A percentile compares a stretch with the other conserved stretches of the same genome.
Conservation (phyloP, 2,329 filamentous ascomycete genomes). For the Calonectria pseudoturangicola region DNA sequence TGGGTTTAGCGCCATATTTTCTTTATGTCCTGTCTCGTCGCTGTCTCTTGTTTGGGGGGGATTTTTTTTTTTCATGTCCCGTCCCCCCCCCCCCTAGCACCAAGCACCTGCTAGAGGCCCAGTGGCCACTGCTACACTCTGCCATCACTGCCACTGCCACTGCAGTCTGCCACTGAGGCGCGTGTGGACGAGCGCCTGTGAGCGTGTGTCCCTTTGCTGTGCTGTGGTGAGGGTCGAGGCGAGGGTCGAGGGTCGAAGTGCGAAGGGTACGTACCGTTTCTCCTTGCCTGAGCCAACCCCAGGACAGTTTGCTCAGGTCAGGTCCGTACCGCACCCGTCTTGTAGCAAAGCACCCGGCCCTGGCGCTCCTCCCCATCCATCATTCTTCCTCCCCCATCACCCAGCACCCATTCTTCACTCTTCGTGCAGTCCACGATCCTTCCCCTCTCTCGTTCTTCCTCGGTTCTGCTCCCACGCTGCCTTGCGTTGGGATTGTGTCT, state of each 20-base stretch:
- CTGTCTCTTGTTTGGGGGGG: conserved; percentile 48
- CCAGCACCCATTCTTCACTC: conserved; percentile 59
- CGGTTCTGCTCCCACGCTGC: conserved; percentile 45
- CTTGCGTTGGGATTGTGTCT: conserved; percentile 50
- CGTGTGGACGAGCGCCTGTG: conserved; percentile 28
- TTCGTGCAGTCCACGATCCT: conserved; percentile 59
- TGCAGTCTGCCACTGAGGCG: conserved; percentile 36
- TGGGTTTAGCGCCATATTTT: conserved; percentile 60
- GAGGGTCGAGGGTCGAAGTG: conserved; percentile 51
- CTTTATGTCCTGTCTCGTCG: conserved; percentile 49
- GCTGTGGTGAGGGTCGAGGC: conserved; percentile 37
- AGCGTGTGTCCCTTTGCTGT: conserved; percentile 29
- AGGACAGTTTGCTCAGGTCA: conserved; percentile 50
- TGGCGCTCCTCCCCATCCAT: conserved; percentile 62
- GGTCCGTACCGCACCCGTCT: conserved; percentile 56
- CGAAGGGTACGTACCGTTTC: conserved; percentile 55
- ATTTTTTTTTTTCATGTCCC: conserved; percentile 32
- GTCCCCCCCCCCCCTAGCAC: conserved; percentile 36
- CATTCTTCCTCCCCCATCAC: conserved; percentile 58
- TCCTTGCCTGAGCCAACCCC: conserved; percentile 52
- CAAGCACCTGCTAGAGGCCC: conserved; percentile 45
- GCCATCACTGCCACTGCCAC: conserved; percentile 32
- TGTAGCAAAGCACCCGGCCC: conserved; percentile 57
- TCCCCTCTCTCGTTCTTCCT: conserved; percentile 47
- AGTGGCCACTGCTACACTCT: conserved; percentile 42